These are phyloP conservation scores for Dalbergia oliveri DNA, from an alignment of 306 rosid genomes.

Conservation along the genomic window DNA sequence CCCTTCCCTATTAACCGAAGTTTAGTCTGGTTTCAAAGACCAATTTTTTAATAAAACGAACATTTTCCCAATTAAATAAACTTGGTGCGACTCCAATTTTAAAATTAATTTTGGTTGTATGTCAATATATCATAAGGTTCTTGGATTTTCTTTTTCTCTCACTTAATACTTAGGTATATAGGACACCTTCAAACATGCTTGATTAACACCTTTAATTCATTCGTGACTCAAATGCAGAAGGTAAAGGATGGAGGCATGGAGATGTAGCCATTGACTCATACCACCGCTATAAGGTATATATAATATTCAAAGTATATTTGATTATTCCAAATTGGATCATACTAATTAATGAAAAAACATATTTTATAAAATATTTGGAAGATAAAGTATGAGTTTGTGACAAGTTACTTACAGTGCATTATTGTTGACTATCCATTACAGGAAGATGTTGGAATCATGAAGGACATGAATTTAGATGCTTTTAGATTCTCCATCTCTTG, in stretches of 20 bases:
- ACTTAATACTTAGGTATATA: too few species aligned
- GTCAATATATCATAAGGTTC: not conserved
- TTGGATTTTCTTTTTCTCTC: not conserved
- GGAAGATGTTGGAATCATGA: conserved; percentile 76
- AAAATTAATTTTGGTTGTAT: too few species aligned
- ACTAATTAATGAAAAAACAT: too few species aligned
- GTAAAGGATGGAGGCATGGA: conserved; percentile 47
- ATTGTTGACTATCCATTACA: not conserved
- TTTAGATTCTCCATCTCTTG: conserved; percentile 78
- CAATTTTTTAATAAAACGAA: too few species aligned
- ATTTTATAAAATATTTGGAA: too few species aligned
- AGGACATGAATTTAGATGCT: conserved; percentile 66
- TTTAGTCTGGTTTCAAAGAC: too few species aligned
- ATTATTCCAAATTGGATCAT: not conserved
- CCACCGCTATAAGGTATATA: conserved; percentile 53
- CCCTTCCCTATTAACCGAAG: too few species aligned
- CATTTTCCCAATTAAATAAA: too few species aligned
- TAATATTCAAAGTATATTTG: not conserved
- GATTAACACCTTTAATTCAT: not conserved
- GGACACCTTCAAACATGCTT: not conserved
- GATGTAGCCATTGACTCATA: conserved; percentile 53
- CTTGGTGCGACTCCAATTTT: too few species aligned
- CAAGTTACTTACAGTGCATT: too few species aligned
- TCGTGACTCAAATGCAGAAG: conserved; percentile 40
- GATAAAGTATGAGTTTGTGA: too few species aligned